These are phyloP conservation scores for Stygiomarasmius scandens DNA, from an alignment of 1,284 basidiomycete genomes.

Conservation along the genomic window DNA sequence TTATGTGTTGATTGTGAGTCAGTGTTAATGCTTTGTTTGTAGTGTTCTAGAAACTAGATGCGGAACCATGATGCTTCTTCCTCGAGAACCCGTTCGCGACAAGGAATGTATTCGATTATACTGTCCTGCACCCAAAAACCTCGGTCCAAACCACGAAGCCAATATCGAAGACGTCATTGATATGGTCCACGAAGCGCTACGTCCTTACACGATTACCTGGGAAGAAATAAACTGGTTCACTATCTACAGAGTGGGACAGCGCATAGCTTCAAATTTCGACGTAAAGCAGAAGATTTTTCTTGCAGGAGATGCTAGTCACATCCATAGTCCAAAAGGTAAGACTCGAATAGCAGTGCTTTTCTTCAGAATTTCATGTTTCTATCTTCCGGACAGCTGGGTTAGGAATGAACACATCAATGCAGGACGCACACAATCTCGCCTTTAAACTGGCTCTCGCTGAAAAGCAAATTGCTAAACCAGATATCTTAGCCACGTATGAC, in stretches of 20 bases:
- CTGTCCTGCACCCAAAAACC: background rate
- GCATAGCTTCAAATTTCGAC: background rate
- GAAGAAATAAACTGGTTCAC: background rate
- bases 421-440: conserved; percentile 17
- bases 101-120: background rate
- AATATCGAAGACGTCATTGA: background rate
- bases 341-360: too few relatives aligned
- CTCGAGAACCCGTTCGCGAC: background rate
- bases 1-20: background rate
- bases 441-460: conserved; percentile 12
- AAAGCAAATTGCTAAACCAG: conserved; percentile 15
- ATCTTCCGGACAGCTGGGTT: background rate
- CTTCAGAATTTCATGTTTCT: too few relatives aligned
- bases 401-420: conserved; percentile 15
- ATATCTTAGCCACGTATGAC: conserved; percentile 14
- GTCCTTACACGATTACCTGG: background rate
- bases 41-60: background rate
- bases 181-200: background rate
- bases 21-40: background rate
- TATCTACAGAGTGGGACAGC: background rate
- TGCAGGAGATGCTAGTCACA: conserved; percentile 6
- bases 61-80: background rate
- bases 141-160: background rate
- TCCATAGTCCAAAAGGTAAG: conserved; percentile 16
- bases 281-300: background rate